Percentiles rank a stretch among this genome's conserved stretches.
phyloP scores from a whole-genome alignment of 225 moss, liverwort and hornwort species.

The Marchantia paleacea region DNA sequence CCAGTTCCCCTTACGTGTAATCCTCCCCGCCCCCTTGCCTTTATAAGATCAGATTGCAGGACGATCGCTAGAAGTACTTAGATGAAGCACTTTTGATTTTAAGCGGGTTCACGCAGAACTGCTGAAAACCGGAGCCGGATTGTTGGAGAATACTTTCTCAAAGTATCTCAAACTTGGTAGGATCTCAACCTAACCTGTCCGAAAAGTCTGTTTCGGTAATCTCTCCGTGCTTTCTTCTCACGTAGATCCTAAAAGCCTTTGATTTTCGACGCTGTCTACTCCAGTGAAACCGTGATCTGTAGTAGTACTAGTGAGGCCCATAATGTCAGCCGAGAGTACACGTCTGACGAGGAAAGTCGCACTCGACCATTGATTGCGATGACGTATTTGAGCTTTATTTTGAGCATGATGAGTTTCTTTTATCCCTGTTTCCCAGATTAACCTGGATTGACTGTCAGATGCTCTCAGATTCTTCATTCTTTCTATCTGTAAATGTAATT shows the following conservation, averaged over 20 bases:
- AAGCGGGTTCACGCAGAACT: background rate
- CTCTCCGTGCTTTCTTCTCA: background rate
- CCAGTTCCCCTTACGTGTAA: background rate
- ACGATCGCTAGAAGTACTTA: background rate
- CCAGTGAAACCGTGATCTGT: too few species aligned
- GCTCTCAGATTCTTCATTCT: too few species aligned
- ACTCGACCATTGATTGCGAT: background rate
- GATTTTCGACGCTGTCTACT: background rate
- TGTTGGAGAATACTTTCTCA: background rate
- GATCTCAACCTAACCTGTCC: background rate
- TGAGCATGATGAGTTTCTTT: background rate
- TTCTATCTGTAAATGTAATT: background rate
- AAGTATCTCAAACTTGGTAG: background rate
- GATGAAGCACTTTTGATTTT: background rate
- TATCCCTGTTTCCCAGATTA: too few species aligned
- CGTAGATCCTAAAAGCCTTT: background rate
- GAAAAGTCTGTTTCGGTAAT: background rate
- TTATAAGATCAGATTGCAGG: background rate
- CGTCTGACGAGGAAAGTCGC: background rate
- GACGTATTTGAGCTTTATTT: background rate
- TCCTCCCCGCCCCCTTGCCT: background rate
- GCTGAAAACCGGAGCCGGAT: background rate
- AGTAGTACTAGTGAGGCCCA: background rate
- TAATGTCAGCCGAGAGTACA: background rate
- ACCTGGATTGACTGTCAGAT: background rate